phyloP scores from a whole-genome alignment of 805 yeast species.

The Pichia phayaonensis region DNA sequence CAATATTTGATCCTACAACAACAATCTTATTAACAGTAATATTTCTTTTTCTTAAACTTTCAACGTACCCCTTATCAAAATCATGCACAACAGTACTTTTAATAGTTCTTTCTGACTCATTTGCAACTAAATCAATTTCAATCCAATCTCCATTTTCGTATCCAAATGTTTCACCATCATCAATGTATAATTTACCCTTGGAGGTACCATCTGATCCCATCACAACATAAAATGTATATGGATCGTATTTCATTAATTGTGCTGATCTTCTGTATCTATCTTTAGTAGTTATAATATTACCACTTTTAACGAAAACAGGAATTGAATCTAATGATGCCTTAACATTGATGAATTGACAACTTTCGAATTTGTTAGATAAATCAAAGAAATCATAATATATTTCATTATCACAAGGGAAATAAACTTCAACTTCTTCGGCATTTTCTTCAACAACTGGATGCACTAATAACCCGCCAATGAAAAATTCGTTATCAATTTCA shows the following conservation, averaged over 20 bases:
- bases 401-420: conserved; percentile 45
- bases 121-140: conserved; percentile 34
- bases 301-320: conserved; percentile 75
- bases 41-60: conserved; percentile 20
- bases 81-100: conserved; percentile 17
- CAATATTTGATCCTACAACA: conserved; percentile 33
- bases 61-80: conserved; percentile 18
- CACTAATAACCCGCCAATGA: conserved; percentile 62
- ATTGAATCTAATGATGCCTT: conserved; percentile 48
- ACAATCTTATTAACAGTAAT: conserved; percentile 50
- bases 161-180: conserved; percentile 74
- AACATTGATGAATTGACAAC: conserved; percentile 33
- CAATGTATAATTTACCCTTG: conserved; percentile 59
- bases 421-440: conserved; percentile 32
- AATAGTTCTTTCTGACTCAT: conserved; percentile 28
- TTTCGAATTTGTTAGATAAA: conserved; percentile 24
- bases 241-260: conserved; percentile 67
- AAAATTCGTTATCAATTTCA: conserved; percentile 75
- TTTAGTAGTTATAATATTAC: conserved; percentile 59
- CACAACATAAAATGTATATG: conserved; percentile 68
- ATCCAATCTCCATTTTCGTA: conserved; percentile 45
- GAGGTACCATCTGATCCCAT: conserved; percentile 35
- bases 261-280: conserved; percentile 77
- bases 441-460: conserved; percentile 69
- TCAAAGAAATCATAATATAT: conserved; percentile 46